phyloP scores from a whole-genome alignment of 2,329 filamentous ascomycete genomes.

The Alternaria incomplexa region DNA sequence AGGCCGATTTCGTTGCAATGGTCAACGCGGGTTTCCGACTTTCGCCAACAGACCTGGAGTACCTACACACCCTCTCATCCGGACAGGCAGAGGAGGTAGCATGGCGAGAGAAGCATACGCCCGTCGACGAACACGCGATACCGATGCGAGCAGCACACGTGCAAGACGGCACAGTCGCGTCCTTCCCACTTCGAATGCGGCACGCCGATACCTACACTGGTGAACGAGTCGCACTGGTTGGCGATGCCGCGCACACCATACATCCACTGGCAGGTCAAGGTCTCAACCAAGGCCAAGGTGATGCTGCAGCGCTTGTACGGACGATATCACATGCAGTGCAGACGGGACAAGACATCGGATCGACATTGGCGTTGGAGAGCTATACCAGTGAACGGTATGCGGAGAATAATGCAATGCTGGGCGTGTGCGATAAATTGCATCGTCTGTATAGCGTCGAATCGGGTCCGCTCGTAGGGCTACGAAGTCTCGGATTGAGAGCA shows the following conservation, averaged over 20 bases:
- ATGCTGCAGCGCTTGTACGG: slow-evolving; percentile 78
- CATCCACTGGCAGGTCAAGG: slow-evolving; percentile 95
- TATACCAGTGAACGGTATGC: slow-evolving; percentile 84
- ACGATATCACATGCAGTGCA: slow-evolving; percentile 77
- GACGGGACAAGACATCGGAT: slow-evolving; percentile 88
- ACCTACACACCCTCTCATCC: slow-evolving; percentile 70
- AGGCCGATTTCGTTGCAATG: slow-evolving; percentile 79
- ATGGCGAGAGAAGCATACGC: slow-evolving; percentile 82
- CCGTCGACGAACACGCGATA: slow-evolving; percentile 54
- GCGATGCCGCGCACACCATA: slow-evolving; percentile 93
- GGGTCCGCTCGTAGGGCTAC: slow-evolving; percentile 78
- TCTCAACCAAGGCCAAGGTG: slow-evolving; percentile 89
- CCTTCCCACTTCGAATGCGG: slow-evolving; percentile 87
- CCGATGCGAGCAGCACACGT: slow-evolving; percentile 73
- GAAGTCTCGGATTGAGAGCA: slow-evolving; percentile 76
- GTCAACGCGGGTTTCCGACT: slow-evolving; percentile 95
- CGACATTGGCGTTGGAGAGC: slow-evolving; percentile 75
- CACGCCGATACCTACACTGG: slow-evolving; percentile 94
- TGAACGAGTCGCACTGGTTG: slow-evolving; percentile 88
- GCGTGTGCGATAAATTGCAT: slow-evolving; percentile 86
- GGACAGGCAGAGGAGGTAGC: slow-evolving; percentile 72
- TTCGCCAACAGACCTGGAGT: slow-evolving; percentile 77
- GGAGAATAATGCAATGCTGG: slow-evolving; percentile 78
- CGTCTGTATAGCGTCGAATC: slow-evolving; percentile 85
- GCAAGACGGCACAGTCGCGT: slow-evolving; percentile 80